Base-by-base conservation (phyloP, 2,329 filamentous ascomycete species). In the Sporothrix schenckii region DNA sequence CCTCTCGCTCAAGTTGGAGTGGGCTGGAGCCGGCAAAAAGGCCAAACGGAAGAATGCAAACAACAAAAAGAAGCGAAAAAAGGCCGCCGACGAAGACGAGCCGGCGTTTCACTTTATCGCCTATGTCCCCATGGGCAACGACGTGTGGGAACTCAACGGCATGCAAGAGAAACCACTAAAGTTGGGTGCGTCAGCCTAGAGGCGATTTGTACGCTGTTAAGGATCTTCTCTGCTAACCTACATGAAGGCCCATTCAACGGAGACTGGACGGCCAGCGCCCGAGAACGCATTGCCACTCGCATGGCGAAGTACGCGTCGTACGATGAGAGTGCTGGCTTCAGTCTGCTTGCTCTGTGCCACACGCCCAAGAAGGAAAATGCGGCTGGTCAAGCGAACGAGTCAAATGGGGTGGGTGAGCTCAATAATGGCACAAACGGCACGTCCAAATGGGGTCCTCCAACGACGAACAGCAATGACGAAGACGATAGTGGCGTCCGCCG, bases 91-190 rank as follows among this genome's bases (percentile, higher is more conserved):
- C 14, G 68, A 71, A 89, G 94, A 77, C 69, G 93, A 97, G 76
- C 95, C 98, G 76, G 92, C 94, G 30, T 99, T 97, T 81, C 95
- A 99, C 82, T 99, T 99, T 80, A 93, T 99, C 76, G 95, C 94
- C 30, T 99, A 99, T 81, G 94, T 93, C 14, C 87, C 90, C 66
- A 85, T 97, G 75, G 88, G 91, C 77, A 90, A 89, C 73, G 88
- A 83, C 4, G 86, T 99, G 69, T 99, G 97, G 84, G 95, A 99
- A 82, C 87, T 99, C 69, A 95, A 99, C 80, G 95, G 95, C 19
- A 85, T 99, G 74, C 94, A 98, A 81, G 83, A 83, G 54, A 87
- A 89, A 73, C 94, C 93, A 3, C 85, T 88, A 47, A 86, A 84
- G 70, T 82, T 93, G 70, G 90, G 89, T 80, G 78, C 70, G 72